phyloP scores from a whole-genome alignment of 805 yeast species.

The Peterozyma toletana region DNA sequence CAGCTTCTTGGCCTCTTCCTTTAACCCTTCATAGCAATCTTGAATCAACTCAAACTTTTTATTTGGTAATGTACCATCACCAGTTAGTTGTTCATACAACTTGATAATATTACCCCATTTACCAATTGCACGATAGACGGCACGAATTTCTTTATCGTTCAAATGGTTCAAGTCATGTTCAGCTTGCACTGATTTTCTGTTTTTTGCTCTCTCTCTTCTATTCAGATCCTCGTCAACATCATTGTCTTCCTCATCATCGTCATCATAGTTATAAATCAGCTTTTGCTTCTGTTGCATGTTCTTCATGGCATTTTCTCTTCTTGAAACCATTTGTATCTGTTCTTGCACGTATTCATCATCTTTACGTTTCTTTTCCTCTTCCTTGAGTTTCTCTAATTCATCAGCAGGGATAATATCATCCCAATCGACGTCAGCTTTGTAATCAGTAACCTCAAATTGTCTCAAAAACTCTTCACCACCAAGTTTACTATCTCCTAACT shows the following conservation, averaged over 20 bases:
- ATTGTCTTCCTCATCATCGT: slow-evolving; percentile 27
- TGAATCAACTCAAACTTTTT: slow-evolving; percentile 75
- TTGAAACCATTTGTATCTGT: slow-evolving; percentile 80
- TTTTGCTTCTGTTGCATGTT: slow-evolving; percentile 35
- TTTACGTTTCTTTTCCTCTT: slow-evolving; percentile 77
- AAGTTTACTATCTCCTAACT: slow-evolving; percentile 91
- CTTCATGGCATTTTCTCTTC: slow-evolving; percentile 70
- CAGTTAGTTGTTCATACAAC: slow-evolving; percentile 78
- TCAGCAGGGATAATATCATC: slow-evolving; percentile 97
- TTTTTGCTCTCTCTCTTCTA: slow-evolving; percentile 26
- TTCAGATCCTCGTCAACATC: slow-evolving; percentile 26
- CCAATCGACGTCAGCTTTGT: slow-evolving; percentile 98
- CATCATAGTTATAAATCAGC: slow-evolving; percentile 27
- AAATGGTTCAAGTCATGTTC: slow-evolving; percentile 46
- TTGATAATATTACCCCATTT: slow-evolving; percentile 73
- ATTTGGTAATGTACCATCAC: slow-evolving; percentile 83
- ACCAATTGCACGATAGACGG: slow-evolving; percentile 75
- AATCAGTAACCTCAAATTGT: slow-evolving; percentile 97
- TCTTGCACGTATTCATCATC: slow-evolving; percentile 86
- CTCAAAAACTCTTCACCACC: slow-evolving; percentile 97
- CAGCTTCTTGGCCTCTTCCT: slow-evolving; percentile 50
- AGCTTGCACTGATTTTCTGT: slow-evolving; percentile 20
- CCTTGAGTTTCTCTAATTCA: slow-evolving; percentile 81
- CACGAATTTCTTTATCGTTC: slow-evolving; percentile 82
- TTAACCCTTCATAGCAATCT: slow-evolving; percentile 68